These are phyloP conservation scores for Leishmania mexicana DNA, from an alignment of 208 protist species.

Conservation along the genomic window DNA sequence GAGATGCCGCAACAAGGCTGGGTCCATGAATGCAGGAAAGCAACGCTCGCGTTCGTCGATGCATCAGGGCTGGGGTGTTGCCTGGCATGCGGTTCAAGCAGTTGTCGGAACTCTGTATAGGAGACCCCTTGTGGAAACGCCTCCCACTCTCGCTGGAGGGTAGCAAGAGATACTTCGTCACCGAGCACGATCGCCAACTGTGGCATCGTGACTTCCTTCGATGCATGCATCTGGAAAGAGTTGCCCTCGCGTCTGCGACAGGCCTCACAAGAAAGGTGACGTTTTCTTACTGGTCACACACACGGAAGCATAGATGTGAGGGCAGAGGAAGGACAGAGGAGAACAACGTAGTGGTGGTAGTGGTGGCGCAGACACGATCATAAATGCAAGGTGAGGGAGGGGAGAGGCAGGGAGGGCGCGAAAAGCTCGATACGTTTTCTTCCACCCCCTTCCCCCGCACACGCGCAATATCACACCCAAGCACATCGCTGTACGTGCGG, in stretches of 20 bases:
- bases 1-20: background rate
- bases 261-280: background rate
- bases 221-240: slow-evolving; percentile 9
- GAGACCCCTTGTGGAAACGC: slow-evolving; percentile 24
- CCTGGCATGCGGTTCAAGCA: slow-evolving; percentile 11
- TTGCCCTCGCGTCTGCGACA: background rate
- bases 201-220: slow-evolving; percentile 6
- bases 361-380: background rate
- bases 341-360: too few relatives aligned
- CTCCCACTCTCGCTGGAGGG: slow-evolving; percentile 12
- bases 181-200: slow-evolving; percentile 26
- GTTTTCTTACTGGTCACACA: background rate
- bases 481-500: background rate
- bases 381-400: background rate
- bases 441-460: too few relatives aligned
- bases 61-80: background rate
- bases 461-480: background rate
- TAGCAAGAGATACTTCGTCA: slow-evolving; percentile 3
- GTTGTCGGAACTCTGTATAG: slow-evolving; percentile 24
- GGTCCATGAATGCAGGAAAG: background rate
- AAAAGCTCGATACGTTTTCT: background rate
- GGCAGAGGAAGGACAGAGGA: background rate
- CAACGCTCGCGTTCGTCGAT: background rate
- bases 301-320: background rate
- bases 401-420: background rate